Evolutionary conservation across 306 rosid species (phyloP).

Genomic region (Prunus campanulata): DNA sequence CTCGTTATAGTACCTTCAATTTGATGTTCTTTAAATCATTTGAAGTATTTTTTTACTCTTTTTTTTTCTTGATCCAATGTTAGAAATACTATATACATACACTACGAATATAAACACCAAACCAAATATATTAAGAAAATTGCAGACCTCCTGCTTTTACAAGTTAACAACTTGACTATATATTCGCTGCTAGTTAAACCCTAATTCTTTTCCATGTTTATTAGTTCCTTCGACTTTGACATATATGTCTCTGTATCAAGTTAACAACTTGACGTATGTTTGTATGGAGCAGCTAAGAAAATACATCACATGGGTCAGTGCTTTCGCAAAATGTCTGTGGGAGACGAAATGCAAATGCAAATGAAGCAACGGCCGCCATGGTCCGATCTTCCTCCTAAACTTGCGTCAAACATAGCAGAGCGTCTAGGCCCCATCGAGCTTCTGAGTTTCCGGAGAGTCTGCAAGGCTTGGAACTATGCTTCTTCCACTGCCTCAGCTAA

Average conservation of each 20-base stretch:
- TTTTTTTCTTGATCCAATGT: too few species aligned
- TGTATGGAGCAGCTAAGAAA: too few species aligned
- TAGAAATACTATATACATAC: background rate
- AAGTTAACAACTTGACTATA: background rate
- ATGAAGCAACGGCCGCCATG: background rate
- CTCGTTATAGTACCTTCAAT: background rate
- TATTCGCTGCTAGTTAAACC: too few species aligned
- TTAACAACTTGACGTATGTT: too few species aligned
- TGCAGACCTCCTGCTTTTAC: background rate
- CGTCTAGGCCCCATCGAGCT: constrained; percentile 17
- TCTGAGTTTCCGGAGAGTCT: constrained; percentile 28
- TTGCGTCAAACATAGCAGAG: constrained; percentile 8
- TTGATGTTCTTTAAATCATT: too few species aligned
- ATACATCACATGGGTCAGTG: background rate
- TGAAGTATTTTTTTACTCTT: too few species aligned
- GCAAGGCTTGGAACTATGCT: constrained; percentile 33
- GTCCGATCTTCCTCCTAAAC: constrained; percentile 29
- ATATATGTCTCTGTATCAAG: too few species aligned
- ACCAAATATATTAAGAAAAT: background rate
- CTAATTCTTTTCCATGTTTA: too few species aligned
- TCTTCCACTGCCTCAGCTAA: constrained; percentile 2
- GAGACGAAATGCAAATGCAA: background rate
- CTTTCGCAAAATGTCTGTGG: background rate
- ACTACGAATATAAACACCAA: background rate
- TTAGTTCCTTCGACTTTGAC: background rate